Base-by-base conservation (phyloP, 2,329 filamentous ascomycete species). In the Colletotrichum simmondsii region DNA sequence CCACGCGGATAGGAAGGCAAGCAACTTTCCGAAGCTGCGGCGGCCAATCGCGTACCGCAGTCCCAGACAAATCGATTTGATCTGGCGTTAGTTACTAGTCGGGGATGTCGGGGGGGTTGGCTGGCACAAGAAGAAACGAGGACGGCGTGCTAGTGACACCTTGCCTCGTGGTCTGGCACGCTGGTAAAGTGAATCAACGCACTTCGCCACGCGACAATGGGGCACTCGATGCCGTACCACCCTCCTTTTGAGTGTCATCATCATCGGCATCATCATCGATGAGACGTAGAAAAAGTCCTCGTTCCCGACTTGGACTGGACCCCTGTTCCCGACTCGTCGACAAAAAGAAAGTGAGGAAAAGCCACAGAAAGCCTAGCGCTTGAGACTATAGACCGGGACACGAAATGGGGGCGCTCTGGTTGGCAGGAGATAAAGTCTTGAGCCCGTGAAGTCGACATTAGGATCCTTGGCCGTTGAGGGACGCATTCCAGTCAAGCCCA, bases 111-210 rank as follows among this genome's bases (percentile, higher is more conserved):
- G 37, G 42, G 42, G 42, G 42, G 7, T n/a, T 26, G 59, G 67
- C 69, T 69, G 19, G 42, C 60, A 63, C 53, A 60, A 49, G 37
- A 72, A 72, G 59, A 65, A 60, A 63, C 37, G 58, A 60, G 16
- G 26, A n/a, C 28, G 28, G 57, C 35, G 22, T 65, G 60, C 42
- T 32, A 24, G 70, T 72, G 60, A 54, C 16, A 72, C 66, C 35
- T 65, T 28, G 35, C 70, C 70, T 72, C 70, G 70, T 72, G 70
- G 70, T 70, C 60, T 72, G 70, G 70, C 66, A 70, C 54, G 59
- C 70, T 70, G 70, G 46, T 22, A 42, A 65, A 28, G 59, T 72
- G 66, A 61, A 54, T 57, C 65, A 70, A 24, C 52, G 46, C 60
- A 54, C 62, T 70, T 69, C 58, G 70, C 70, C 70, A 72, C 70